These are phyloP conservation scores for Globisporangium sylvaticum DNA, from an alignment of 352 stramenopile species.

Conservation along the genomic window DNA sequence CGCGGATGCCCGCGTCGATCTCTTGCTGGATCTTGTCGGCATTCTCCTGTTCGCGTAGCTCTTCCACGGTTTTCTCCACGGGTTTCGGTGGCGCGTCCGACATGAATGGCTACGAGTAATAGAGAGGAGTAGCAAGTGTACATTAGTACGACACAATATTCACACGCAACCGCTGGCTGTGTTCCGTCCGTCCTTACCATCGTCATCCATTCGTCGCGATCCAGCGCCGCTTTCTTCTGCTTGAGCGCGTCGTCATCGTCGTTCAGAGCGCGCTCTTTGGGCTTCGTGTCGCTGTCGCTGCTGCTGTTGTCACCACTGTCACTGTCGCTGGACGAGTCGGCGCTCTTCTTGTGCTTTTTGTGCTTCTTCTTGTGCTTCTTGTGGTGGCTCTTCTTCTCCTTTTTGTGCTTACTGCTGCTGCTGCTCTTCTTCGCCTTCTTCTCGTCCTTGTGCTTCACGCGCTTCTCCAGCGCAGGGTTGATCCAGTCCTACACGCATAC, in stretches of 20 bases:
- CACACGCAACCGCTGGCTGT: background rate
- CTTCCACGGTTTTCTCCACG: slow-evolving; percentile 33
- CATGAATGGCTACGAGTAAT: slow-evolving; percentile 41
- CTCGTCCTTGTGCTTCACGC: slow-evolving; percentile 17
- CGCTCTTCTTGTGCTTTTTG: slow-evolving; percentile 33
- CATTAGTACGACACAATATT: background rate
- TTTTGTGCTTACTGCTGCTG: background rate
- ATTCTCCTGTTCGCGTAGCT: slow-evolving; percentile 42
- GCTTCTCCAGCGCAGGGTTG: slow-evolving; percentile 37
- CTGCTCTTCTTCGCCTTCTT: slow-evolving; percentile 24
- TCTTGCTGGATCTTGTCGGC: slow-evolving; percentile 65
- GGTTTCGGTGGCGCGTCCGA: slow-evolving; percentile 16
- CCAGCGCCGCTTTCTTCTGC: slow-evolving; percentile 19
- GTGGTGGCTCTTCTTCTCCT: background rate
- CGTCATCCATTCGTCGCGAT: slow-evolving; percentile 77
- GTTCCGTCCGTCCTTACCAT: slow-evolving; percentile 34
- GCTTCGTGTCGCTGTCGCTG: slow-evolving; percentile 14
- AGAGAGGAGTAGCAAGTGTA: background rate
- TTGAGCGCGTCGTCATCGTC: background rate
- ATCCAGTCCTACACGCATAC: slow-evolving; percentile 30
- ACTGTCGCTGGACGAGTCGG: slow-evolving; percentile 24
- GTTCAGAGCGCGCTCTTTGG: background rate
- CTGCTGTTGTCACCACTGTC: slow-evolving; percentile 16
- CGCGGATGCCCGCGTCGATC: slow-evolving; percentile 66
- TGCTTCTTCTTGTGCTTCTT: slow-evolving; percentile 40